Evolutionary conservation across 176 grass and related monocot genomes (phyloP), one percentile per base, ranked within the genome.

Genomic region (Carex littledalei): DNA sequence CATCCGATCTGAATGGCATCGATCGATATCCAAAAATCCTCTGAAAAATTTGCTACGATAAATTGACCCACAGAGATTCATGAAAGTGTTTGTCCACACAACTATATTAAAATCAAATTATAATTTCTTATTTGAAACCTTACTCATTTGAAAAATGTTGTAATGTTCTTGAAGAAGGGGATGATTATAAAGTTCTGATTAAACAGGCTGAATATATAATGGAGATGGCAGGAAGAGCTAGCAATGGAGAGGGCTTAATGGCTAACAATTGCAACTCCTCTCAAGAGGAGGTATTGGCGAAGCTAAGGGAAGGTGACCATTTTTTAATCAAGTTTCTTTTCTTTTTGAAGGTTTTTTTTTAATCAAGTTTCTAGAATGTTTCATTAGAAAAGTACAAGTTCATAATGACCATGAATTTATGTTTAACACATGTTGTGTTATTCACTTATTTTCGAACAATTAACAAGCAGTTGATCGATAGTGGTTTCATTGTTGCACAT

Each of bases 141-240:
- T 47, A 8, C 45, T 6, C 37, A n/a, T 70, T 43, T 70, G 67
- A 70, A 2, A 2, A 70, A n/a, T 70, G 34, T 39, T 39, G 35
- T 68, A 68, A 17, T 50, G 17, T 58, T 58, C 17, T 59, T n/a
- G 57, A 59, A 59, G 18, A n/a, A n/a, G 57, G 16, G 6, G 57
- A 59, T 59, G 57, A 59, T 59, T 59, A n/a, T 56, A 68, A 49
- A 20, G 18, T 29, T 62, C 43, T 37, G 53, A 45, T 76, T 8
- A 31, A 56, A 9, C 43, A 90, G 89, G 89, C 89, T 2, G 82
- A 88, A 56, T 34, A 76, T 37, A 10, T 90, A 9, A 76, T 90
- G 86, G 81, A 67, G 54, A 85, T 88, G 89, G 89, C 81, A n/a
- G 88, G 79, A 5, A 70, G 3, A 58, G 72, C 20, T 4, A 62